A percentile compares a stretch with the other conserved stretches of the same genome.
Conservation (phyloP, 441 rosid genomes). For the Melianthus villosus region DNA sequence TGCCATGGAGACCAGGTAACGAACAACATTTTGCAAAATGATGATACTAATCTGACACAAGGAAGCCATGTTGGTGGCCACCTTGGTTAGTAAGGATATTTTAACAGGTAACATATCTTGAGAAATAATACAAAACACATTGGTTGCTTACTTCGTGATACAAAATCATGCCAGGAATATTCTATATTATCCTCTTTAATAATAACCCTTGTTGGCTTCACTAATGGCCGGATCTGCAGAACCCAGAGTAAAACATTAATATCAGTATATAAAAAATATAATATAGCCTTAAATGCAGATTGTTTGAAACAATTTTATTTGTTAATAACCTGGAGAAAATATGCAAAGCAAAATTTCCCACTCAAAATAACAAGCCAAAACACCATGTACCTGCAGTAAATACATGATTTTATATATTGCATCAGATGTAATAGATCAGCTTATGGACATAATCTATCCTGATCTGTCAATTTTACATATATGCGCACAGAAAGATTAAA, state of each 20-base stretch:
- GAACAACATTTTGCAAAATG: no score
- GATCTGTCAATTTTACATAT: no score
- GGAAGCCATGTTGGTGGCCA: no score
- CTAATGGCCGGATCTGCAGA: slow-evolving; percentile 79
- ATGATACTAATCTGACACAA: no score
- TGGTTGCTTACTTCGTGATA: slow-evolving; percentile 51
- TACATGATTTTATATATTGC: slow-evolving; percentile 2
- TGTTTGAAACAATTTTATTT: neutral
- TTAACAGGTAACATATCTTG: neutral
- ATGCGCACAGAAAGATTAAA: no score
- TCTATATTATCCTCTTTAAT: slow-evolving; percentile 27
- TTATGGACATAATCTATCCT: no score
- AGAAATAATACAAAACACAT: neutral
- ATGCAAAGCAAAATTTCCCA: slow-evolving; percentile 82
- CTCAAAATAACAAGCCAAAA: slow-evolving; percentile 80
- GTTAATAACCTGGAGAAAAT: slow-evolving; percentile 68
- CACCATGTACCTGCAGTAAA: slow-evolving; percentile 60
- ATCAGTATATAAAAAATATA: neutral
- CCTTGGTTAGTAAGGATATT: no score
- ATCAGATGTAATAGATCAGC: neutral
- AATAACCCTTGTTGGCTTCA: slow-evolving; percentile 54
- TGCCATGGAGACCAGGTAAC: no score
- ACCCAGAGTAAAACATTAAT: slow-evolving; percentile 9
- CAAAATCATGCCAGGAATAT: slow-evolving; percentile 98
- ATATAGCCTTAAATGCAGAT: neutral